phyloP scores from a whole-genome alignment of 306 rosid species.

The Rosa chinensis region DNA sequence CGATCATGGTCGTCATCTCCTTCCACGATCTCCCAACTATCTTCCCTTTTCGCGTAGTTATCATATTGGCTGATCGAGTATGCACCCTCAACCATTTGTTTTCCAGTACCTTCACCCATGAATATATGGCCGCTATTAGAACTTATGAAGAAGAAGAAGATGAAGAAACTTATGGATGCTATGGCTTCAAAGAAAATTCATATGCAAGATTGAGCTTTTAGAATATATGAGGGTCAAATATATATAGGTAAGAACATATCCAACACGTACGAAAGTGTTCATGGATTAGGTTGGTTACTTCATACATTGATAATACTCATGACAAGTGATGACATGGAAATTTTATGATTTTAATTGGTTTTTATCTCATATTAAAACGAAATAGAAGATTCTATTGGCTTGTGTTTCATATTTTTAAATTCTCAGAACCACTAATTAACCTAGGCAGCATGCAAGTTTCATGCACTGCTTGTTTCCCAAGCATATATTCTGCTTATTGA shows the following conservation, averaged over 20 bases:
- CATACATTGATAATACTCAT: neutral
- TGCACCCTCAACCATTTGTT: slow-evolving; percentile 16
- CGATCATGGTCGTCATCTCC: slow-evolving; percentile 14
- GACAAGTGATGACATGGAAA: slow-evolving; percentile 7
- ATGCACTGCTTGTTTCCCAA: slow-evolving; percentile 15
- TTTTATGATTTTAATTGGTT: neutral
- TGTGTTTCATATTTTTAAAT: neutral
- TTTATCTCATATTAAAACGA: neutral
- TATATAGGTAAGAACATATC: neutral
- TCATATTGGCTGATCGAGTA: slow-evolving; percentile 12
- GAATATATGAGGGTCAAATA: neutral
- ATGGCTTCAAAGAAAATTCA: neutral
- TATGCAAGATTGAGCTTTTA: neutral
- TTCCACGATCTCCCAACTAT: slow-evolving; percentile 24
- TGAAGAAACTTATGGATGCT: slow-evolving; percentile 12
- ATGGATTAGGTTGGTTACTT: slow-evolving; percentile 29
- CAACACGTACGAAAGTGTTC: neutral
- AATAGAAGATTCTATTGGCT: neutral
- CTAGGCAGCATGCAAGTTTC: slow-evolving; percentile 12
- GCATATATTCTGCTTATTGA: neutral
- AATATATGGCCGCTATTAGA: neutral
- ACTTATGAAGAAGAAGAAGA: slow-evolving; percentile 18
- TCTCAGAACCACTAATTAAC: neutral
- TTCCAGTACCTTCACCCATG: slow-evolving; percentile 25
- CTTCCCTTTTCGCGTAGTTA: slow-evolving; percentile 9